These are phyloP conservation scores for Ceratocystis cacaofunesta DNA, from an alignment of 2,329 filamentous ascomycete genomes.

Conservation along the genomic window DNA sequence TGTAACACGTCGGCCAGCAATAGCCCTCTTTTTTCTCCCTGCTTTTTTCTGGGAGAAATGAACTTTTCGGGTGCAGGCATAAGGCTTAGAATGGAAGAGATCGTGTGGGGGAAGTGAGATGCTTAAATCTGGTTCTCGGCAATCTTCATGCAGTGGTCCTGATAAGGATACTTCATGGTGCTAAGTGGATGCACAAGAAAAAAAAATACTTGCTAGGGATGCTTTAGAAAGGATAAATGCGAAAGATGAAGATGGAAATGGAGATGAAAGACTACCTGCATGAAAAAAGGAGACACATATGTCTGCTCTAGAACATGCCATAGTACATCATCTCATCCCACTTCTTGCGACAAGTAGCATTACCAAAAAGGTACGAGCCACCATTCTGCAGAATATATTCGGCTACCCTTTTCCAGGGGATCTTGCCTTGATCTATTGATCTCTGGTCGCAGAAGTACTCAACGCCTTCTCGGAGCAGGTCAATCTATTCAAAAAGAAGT, in stretches of 20 bases:
- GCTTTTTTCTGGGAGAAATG: not conserved
- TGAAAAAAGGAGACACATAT: not conserved
- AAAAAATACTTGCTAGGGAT: not conserved
- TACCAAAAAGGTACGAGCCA: conserved; percentile 44
- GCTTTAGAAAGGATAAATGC: not conserved
- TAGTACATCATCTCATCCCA: conserved; percentile 33
- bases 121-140: not conserved
- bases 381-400: conserved; percentile 37
- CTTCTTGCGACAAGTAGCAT: conserved; percentile 42
- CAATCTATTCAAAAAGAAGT: conserved; percentile 25
- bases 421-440: conserved; percentile 25
- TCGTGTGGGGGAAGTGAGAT: not conserved
- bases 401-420: conserved; percentile 43
- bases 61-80: too few species aligned
- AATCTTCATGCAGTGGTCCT: not conserved
- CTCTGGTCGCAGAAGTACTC: conserved; percentile 22
- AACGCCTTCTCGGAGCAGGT: conserved; percentile 32
- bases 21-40: not conserved
- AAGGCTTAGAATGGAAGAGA: not conserved
- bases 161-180: not conserved
- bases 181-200: not conserved
- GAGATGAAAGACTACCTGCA: not conserved
- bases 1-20: not conserved
- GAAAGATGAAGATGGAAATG: not conserved
- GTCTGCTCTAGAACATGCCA: not conserved